Percentiles rank a stretch among this genome's conserved stretches.
Conservation (phyloP, 2,329 filamentous ascomycete genomes). For the Colletotrichum sp. region DNA sequence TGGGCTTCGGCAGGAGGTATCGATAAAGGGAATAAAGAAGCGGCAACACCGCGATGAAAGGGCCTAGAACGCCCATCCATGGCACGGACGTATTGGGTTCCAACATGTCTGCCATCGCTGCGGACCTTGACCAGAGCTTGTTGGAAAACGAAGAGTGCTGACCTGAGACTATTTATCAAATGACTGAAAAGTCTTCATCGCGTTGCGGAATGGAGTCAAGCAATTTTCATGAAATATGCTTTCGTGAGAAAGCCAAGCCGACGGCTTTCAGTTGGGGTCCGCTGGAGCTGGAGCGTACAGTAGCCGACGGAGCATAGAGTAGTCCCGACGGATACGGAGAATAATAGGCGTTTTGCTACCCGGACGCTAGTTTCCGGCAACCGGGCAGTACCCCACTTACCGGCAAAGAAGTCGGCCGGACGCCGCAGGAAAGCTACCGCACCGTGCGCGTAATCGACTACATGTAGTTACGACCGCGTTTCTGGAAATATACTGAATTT, state of each 20-base stretch:
- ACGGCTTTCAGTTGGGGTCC: neutral
- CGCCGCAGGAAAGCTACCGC: neutral
- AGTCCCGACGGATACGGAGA: neutral
- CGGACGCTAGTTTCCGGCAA: neutral
- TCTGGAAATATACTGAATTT: neutral
- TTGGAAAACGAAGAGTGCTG: neutral
- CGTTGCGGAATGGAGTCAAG: neutral
- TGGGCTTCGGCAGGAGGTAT: neutral
- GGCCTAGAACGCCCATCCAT: neutral
- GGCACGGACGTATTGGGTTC: neutral
- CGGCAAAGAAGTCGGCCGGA: neutral
- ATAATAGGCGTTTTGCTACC: neutral
- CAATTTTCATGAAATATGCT: neutral
- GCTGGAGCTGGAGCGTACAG: neutral
- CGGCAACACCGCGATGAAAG: neutral
- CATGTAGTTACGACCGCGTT: fast-evolving
- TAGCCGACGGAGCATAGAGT: neutral
- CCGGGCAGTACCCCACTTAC: neutral
- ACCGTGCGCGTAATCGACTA: neutral
- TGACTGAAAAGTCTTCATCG: neutral
- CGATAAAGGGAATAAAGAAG: neutral
- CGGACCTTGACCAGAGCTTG: neutral
- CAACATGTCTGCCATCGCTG: neutral
- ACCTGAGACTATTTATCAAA: neutral
- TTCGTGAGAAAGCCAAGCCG: neutral